Percentiles rank a stretch among this genome's conserved stretches.
Conservation (phyloP, 2,329 filamentous ascomycete species). For the Talaromyces sp. region DNA sequence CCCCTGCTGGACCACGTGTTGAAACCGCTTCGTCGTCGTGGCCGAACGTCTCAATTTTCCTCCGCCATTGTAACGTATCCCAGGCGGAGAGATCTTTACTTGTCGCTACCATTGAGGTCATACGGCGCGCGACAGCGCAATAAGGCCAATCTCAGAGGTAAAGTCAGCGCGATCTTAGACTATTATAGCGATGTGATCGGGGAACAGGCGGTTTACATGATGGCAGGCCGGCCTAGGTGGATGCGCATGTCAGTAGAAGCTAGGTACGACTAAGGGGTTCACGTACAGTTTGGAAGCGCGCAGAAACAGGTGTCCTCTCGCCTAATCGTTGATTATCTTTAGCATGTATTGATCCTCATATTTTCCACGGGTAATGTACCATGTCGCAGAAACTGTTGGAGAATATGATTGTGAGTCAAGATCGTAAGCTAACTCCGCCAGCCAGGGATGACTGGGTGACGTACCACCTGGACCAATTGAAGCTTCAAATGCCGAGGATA, state of each 20-base stretch:
- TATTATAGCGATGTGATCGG: neutral
- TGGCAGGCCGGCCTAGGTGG: constrained; percentile 43
- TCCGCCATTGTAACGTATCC: constrained; percentile 58
- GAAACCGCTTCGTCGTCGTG: constrained; percentile 57
- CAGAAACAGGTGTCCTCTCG: constrained; percentile 75
- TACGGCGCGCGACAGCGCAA: constrained; percentile 68
- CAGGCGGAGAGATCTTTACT: constrained; percentile 50
- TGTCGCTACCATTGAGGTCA: constrained; percentile 58
- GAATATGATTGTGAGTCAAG: neutral
- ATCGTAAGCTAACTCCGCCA: neutral
- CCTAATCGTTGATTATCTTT: constrained; percentile 33
- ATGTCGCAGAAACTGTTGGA: constrained; percentile 61
- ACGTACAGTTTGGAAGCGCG: constrained; percentile 73
- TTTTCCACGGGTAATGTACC: constrained; percentile 38
- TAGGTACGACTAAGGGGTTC: neutral
- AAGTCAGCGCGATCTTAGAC: neutral
- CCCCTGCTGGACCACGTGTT: constrained; percentile 19
- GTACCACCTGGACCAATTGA: constrained; percentile 78
- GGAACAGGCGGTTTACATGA: constrained; percentile 36
- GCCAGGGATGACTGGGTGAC: constrained; percentile 21
- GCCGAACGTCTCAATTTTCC: constrained; percentile 79
- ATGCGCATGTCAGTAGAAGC: constrained; percentile 17
- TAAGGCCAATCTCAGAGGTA: constrained; percentile 72
- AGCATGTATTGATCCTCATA: neutral
- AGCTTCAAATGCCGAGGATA: constrained; percentile 78